These are phyloP conservation scores for Hippophae rhamnoides DNA, from an alignment of 306 rosid genomes.

Conservation along the genomic window DNA sequence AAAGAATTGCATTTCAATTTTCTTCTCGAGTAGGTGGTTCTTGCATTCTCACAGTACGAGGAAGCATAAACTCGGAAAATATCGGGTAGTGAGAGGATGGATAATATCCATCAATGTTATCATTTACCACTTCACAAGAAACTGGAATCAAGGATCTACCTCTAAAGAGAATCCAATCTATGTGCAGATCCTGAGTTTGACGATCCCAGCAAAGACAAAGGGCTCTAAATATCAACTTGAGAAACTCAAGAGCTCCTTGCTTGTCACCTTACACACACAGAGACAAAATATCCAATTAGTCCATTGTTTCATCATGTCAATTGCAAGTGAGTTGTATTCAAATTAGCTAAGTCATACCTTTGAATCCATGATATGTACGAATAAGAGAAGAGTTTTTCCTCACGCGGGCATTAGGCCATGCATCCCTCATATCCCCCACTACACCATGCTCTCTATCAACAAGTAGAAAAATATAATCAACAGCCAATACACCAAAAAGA, in stretches of 20 bases:
- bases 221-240: constrained; percentile 83
- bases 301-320: constrained; percentile 7
- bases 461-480: too few relatives aligned
- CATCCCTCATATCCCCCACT: constrained; percentile 96
- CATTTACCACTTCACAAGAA: constrained; percentile 79
- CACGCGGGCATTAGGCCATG: constrained; percentile 85
- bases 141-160: constrained; percentile 93
- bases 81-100: constrained; percentile 94
- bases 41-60: constrained; percentile 71
- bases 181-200: constrained; percentile 92
- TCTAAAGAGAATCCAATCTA: constrained; percentile 97
- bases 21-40: constrained; percentile 51
- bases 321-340: constrained; percentile 4
- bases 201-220: constrained; percentile 99
- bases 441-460: constrained; percentile 82
- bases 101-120: constrained; percentile 70
- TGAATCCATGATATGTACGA: constrained; percentile 92
- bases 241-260: constrained; percentile 84
- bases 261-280: constrained; percentile 56
- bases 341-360: constrained; percentile 43
- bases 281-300: constrained; percentile 8
- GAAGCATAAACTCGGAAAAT: constrained; percentile 88
- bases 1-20: constrained; percentile 30
- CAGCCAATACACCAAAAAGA: too few relatives aligned
- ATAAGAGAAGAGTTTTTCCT: constrained; percentile 82